Conservation (phyloP, 352 stramenopile genomes). For the Globisporangium camurandrum region DNA sequence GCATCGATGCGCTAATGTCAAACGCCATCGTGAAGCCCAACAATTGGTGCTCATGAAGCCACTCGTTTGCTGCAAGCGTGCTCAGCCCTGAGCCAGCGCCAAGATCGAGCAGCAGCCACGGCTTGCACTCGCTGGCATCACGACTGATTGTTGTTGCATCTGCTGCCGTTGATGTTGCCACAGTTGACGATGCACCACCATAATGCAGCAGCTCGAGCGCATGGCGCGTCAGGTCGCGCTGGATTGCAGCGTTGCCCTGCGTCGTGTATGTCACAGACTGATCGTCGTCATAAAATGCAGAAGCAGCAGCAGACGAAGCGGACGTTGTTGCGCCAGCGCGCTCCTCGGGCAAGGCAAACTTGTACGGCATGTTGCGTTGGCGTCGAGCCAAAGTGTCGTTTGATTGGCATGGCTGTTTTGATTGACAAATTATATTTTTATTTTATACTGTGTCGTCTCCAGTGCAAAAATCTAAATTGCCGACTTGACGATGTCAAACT, state of each 20-base stretch:
- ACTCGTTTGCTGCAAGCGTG: slow-evolving; percentile 40
- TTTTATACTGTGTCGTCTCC: too few species aligned
- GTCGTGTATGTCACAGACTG: slow-evolving; percentile 71
- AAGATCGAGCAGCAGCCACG: slow-evolving; percentile 54
- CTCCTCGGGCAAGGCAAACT: slow-evolving; percentile 34
- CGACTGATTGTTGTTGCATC: too few species aligned
- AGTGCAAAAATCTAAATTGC: too few species aligned
- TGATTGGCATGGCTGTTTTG: too few species aligned
- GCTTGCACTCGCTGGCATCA: too few species aligned
- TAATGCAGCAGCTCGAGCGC: slow-evolving; percentile 43
- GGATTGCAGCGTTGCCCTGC: slow-evolving; percentile 52
- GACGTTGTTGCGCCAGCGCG: slow-evolving; percentile 26
- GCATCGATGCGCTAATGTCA: slow-evolving; percentile 73
- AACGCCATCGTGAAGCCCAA: slow-evolving; percentile 45
- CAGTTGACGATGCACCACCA: background rate
- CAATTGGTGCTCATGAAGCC: slow-evolving; percentile 29
- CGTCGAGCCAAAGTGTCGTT: too few species aligned
- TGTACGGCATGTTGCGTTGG: slow-evolving; percentile 51
- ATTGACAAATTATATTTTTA: too few species aligned
- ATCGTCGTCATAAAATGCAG: slow-evolving; percentile 50
- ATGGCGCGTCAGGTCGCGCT: slow-evolving; percentile 57
- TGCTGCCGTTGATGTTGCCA: background rate
- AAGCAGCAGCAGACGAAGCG: slow-evolving; percentile 30
- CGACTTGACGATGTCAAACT: too few species aligned
- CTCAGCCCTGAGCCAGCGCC: slow-evolving; percentile 66